These are phyloP conservation scores for Boletus rubroflammeus DNA, from an alignment of 768 basidiomycete genomes.

Conservation along the genomic window DNA sequence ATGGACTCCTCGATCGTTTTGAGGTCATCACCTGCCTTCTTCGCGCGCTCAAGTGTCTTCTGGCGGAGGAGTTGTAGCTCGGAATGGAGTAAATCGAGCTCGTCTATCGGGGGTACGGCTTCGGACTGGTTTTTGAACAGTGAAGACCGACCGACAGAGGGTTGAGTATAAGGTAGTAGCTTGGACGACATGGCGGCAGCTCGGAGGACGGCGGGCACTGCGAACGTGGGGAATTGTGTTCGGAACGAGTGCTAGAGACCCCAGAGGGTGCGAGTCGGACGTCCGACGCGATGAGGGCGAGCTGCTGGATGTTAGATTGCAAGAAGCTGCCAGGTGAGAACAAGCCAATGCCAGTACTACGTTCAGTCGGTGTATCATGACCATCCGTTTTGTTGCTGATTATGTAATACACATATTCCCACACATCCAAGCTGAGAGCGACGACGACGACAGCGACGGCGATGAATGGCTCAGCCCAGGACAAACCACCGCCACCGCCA, in stretches of 20 bases:
- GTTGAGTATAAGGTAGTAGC: slow-evolving; percentile 47
- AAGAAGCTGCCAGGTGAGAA: slow-evolving; percentile 22
- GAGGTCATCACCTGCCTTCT: slow-evolving; percentile 75
- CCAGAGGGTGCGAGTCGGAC: slow-evolving; percentile 10
- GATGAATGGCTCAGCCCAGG: slow-evolving; percentile 11
- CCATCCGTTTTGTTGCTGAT: slow-evolving; percentile 28
- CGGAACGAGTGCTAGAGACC: slow-evolving; percentile 9
- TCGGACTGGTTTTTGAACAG: slow-evolving; percentile 65
- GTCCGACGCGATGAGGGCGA: slow-evolving; percentile 16
- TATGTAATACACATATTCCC: slow-evolving; percentile 27
- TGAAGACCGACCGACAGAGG: slow-evolving; percentile 51
- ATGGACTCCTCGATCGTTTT: slow-evolving; percentile 72
- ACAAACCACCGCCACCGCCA: background rate
- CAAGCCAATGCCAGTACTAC: slow-evolving; percentile 18
- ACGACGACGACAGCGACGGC: background rate
- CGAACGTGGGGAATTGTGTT: slow-evolving; percentile 4
- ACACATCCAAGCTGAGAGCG: slow-evolving; percentile 15
- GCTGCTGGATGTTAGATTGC: slow-evolving; percentile 16
- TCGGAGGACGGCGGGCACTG: slow-evolving; percentile 16
- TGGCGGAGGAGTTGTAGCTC: slow-evolving; percentile 57
- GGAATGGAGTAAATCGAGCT: slow-evolving; percentile 59
- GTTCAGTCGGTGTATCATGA: slow-evolving; percentile 30
- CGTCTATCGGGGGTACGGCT: slow-evolving; percentile 64
- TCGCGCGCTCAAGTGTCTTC: slow-evolving; percentile 56
- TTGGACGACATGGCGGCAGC: slow-evolving; percentile 55